These are phyloP conservation scores for Tulasnella sp. DNA, from an alignment of 768 basidiomycete species.

Conservation along the genomic window DNA sequence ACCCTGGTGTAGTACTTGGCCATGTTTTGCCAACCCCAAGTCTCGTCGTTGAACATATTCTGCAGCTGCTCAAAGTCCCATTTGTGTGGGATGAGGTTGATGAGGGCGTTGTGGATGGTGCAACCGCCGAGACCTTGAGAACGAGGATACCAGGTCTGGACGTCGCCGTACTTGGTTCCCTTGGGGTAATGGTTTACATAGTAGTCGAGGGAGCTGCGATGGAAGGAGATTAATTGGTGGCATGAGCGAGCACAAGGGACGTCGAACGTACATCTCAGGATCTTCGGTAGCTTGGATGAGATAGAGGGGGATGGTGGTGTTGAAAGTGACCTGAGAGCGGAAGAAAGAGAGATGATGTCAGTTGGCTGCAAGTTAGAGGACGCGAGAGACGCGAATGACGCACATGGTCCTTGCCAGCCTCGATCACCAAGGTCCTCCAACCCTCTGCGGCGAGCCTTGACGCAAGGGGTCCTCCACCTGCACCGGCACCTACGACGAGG, in stretches of 20 bases:
- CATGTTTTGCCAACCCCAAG: conserved; percentile 11
- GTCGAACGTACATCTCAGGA: conserved; percentile 17
- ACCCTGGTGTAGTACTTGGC: conserved; percentile 17
- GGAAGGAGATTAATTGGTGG: background rate
- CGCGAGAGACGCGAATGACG: background rate
- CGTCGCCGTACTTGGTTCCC: conserved; percentile 8
- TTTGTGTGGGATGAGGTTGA: conserved; percentile 26
- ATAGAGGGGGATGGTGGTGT: conserved; percentile 25
- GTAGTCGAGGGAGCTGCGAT: conserved; percentile 9
- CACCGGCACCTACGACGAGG: conserved; percentile 20
- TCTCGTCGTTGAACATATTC: background rate
- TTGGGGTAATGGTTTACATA: conserved; percentile 20
- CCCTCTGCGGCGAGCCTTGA: conserved; percentile 17
- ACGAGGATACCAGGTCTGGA: conserved; percentile 20
- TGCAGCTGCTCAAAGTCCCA: conserved; percentile 22
- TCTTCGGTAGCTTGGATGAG: conserved; percentile 25
- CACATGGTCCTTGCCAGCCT: conserved; percentile 21
- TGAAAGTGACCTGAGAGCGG: conserved; percentile 3
- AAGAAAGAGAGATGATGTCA: background rate
- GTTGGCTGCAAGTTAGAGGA: background rate
- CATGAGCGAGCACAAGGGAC: background rate
- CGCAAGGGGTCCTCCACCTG: conserved; percentile 20
- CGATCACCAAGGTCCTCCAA: conserved; percentile 7
- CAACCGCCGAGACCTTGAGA: conserved; percentile 18
- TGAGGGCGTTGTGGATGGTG: conserved; percentile 25